phyloP scores from a whole-genome alignment of 2,329 filamentous ascomycete genomes.

The Aspergillus texensis region DNA sequence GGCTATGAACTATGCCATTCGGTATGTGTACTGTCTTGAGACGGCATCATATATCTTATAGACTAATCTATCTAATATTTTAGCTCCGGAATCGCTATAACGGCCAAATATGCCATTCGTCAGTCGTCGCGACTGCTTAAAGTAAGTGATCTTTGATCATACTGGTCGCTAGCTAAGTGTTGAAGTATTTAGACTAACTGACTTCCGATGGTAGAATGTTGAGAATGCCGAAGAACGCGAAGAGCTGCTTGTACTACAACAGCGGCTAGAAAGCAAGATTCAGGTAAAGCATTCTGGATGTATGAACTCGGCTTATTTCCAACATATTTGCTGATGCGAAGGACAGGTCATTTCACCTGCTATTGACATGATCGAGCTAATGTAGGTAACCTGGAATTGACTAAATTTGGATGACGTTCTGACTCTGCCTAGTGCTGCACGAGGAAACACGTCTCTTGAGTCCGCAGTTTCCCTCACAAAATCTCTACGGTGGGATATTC shows the following conservation, averaged over 20 bases:
- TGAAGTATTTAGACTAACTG: background rate
- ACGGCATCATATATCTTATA: background rate
- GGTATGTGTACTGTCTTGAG: constrained; percentile 42
- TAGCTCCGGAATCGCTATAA: constrained; percentile 79
- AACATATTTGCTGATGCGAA: constrained; percentile 8
- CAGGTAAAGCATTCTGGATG: constrained; percentile 55
- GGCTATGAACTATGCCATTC: constrained; percentile 89
- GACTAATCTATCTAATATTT: constrained; percentile 12
- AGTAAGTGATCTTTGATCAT: constrained; percentile 37
- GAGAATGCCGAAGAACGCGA: constrained; percentile 67
- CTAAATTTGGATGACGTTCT: background rate
- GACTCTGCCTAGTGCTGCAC: constrained; percentile 57
- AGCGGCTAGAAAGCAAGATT: constrained; percentile 81
- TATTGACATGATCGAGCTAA: constrained; percentile 89
- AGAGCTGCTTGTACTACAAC: constrained; percentile 72
- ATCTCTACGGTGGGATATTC: constrained; percentile 79
- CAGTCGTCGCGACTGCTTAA: constrained; percentile 79
- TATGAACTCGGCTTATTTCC: background rate
- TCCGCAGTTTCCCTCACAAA: constrained; percentile 83
- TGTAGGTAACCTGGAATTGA: constrained; percentile 54
- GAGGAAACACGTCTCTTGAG: constrained; percentile 79
- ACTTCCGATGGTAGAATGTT: constrained; percentile 56
- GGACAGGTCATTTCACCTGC: constrained; percentile 79
- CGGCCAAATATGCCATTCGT: constrained; percentile 79
- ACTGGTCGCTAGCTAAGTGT: background rate